Percentiles rank a stretch among this genome's conserved stretches.
Conservation (phyloP, 2,329 filamentous ascomycete genomes). For the Fusarium nurragi region DNA sequence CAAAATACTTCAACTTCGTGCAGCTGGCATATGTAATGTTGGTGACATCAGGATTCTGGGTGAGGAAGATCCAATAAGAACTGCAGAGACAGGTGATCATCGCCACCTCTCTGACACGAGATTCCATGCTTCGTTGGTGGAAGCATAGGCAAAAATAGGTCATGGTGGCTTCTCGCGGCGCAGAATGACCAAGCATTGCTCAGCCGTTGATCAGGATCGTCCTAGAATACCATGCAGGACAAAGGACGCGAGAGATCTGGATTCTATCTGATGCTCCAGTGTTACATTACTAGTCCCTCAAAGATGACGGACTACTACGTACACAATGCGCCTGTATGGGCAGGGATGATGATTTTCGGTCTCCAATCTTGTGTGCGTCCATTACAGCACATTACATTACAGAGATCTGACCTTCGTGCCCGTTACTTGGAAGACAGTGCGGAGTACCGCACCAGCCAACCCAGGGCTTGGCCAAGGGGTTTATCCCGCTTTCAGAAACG, state of each 20-base stretch:
- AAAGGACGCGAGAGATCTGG: not conserved
- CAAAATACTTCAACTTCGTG: not conserved
- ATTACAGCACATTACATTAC: not conserved
- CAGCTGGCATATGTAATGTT: constrained; percentile 15
- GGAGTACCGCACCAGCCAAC: not conserved
- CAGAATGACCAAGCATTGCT: constrained; percentile 6
- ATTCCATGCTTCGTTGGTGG: constrained; percentile 18
- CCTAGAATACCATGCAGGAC: not conserved
- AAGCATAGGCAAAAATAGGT: not conserved
- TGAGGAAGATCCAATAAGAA: constrained; percentile 2
- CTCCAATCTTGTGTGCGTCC: not conserved
- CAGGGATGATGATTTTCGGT: not conserved
- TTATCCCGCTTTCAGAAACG: constrained; percentile 1
- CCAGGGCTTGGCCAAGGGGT: not conserved
- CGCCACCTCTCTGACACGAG: constrained; percentile 4
- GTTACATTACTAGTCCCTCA: constrained; percentile 9
- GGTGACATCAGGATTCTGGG: constrained; percentile 1
- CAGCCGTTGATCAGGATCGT: constrained; percentile 5
- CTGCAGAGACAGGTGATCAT: constrained; percentile 5
- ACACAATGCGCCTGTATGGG: not conserved
- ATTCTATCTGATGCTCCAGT: not conserved
- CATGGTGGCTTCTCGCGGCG: not conserved
- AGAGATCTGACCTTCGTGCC: not conserved
- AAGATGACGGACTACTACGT: not conserved
- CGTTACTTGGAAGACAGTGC: not conserved